Percentiles rank a stretch among this genome's conserved stretches.
Evolutionary conservation across 495 filamentous ascomycete genomes (phyloP).

Genomic region (Hypoxylon cercidicola): DNA sequence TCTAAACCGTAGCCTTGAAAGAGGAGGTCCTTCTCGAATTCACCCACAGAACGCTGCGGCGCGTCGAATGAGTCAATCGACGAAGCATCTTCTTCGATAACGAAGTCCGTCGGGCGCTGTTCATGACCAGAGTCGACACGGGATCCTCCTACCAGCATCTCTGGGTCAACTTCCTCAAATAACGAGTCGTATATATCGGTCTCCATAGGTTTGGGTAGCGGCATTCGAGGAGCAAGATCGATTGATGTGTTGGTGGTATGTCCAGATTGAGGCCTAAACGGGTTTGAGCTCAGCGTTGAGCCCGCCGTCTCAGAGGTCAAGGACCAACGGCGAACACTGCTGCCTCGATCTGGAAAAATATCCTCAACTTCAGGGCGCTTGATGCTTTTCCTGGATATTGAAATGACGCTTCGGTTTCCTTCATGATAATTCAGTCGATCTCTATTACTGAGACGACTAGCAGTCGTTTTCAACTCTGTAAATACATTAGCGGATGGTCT

Average conservation of each 20-base stretch:
- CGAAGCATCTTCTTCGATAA: conserved; percentile 49
- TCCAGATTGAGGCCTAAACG: conserved; percentile 51
- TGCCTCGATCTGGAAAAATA: conserved; percentile 40
- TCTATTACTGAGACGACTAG: conserved; percentile 20
- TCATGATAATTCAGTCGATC: conserved; percentile 29
- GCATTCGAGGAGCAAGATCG: conserved; percentile 43
- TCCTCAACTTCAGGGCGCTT: conserved; percentile 39
- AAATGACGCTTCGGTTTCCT: conserved; percentile 36
- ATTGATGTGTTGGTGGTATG: conserved; percentile 58
- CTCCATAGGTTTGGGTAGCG: conserved; percentile 8
- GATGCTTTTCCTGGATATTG: conserved; percentile 27
- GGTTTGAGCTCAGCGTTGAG: conserved; percentile 53
- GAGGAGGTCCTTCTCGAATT: conserved; percentile 57
- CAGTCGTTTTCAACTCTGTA: conserved; percentile 22
- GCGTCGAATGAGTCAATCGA: conserved; percentile 47
- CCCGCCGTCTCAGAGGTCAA: conserved; percentile 53
- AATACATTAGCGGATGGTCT: conserved; percentile 14
- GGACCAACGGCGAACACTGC: conserved; percentile 53
- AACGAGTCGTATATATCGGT: background rate
- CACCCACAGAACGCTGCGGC: conserved; percentile 41
- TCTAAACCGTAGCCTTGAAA: conserved; percentile 52
- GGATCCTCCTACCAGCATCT: conserved; percentile 25
- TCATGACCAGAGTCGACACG: conserved; percentile 14
- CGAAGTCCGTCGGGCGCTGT: conserved; percentile 37
- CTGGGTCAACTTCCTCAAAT: conserved; percentile 11